Evolutionary conservation across 345 rosid species (phyloP).

Genomic region (Boechera retrofracta): DNA sequence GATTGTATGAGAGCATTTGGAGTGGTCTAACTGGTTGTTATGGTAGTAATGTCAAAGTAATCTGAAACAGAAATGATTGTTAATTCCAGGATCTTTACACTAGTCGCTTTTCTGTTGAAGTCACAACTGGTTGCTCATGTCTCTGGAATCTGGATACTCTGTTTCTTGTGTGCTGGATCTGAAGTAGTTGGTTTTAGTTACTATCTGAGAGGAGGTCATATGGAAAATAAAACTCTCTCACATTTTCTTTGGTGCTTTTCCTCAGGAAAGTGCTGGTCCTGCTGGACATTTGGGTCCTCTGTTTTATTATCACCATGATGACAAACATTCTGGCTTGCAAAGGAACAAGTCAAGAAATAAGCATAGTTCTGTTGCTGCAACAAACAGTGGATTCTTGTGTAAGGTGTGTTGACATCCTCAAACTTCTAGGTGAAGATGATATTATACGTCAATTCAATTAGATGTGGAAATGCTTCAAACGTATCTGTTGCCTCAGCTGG

Average conservation of each 20-base stretch:
- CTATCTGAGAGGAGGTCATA: not conserved
- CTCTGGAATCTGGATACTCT: slow-evolving; percentile 15
- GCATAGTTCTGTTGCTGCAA: not conserved
- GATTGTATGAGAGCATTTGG: not conserved
- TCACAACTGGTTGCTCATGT: not conserved
- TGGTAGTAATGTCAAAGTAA: not conserved
- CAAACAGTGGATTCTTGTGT: slow-evolving; percentile 25
- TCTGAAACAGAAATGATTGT: not conserved
- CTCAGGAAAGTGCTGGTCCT: slow-evolving; percentile 37
- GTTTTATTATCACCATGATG: slow-evolving; percentile 30
- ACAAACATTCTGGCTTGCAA: slow-evolving; percentile 31
- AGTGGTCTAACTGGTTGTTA: not conserved
- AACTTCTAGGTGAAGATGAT: slow-evolving; percentile 17
- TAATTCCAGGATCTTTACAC: slow-evolving; percentile 4
- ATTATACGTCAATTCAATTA: not conserved
- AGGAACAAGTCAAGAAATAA: slow-evolving; percentile 2
- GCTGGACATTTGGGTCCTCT: slow-evolving; percentile 35
- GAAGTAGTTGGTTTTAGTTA: not conserved
- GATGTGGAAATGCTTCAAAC: slow-evolving; percentile 7
- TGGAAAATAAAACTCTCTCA: not conserved
- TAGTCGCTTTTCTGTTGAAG: not conserved
- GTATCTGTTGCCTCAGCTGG: not conserved
- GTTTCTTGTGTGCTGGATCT: slow-evolving; percentile 27
- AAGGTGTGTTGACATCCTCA: slow-evolving; percentile 32
- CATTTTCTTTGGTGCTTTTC: slow-evolving; percentile 19